Conservation (phyloP, 2,329 filamentous ascomycete genomes). For the Calonectria crousiana region DNA sequence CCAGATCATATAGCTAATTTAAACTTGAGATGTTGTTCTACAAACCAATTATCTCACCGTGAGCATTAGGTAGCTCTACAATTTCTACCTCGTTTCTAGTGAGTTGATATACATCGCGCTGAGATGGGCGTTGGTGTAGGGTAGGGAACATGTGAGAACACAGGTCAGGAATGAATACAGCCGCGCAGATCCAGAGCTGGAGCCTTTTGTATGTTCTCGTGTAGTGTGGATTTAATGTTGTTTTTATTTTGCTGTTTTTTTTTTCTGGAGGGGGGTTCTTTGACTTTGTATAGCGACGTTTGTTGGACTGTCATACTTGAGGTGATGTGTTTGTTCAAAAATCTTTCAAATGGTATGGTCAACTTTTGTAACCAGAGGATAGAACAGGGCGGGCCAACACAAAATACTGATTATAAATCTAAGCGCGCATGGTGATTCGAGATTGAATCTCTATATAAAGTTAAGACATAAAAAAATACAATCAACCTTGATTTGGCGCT, state of each 20-base stretch:
- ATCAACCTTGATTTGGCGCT: background rate
- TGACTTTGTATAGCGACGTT: background rate
- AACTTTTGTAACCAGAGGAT: too few species aligned
- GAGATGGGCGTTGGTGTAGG: background rate
- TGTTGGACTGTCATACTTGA: background rate
- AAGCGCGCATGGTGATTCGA: background rate
- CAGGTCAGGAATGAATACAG: background rate
- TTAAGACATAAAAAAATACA: background rate
- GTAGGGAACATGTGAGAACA: accelerated
- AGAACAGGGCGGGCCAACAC: too few species aligned
- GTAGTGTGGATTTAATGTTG: background rate
- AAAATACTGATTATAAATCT: too few species aligned
- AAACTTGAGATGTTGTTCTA: background rate
- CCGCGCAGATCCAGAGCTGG: background rate
- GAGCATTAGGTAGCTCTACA: background rate
- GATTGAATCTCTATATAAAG: background rate
- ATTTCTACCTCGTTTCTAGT: background rate
- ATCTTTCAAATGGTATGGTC: too few species aligned
- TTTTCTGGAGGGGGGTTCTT: background rate
- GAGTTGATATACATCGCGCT: background rate
- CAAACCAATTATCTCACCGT: background rate
- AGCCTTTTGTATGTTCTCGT: background rate
- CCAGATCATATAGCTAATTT: background rate
- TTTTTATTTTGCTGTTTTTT: background rate
- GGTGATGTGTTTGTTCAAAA: background rate